A percentile compares a stretch with the other conserved stretches of the same genome.
Evolutionary conservation across 2,329 filamentous ascomycete species (phyloP).

Genomic region (Talaromyces atroroseus): DNA sequence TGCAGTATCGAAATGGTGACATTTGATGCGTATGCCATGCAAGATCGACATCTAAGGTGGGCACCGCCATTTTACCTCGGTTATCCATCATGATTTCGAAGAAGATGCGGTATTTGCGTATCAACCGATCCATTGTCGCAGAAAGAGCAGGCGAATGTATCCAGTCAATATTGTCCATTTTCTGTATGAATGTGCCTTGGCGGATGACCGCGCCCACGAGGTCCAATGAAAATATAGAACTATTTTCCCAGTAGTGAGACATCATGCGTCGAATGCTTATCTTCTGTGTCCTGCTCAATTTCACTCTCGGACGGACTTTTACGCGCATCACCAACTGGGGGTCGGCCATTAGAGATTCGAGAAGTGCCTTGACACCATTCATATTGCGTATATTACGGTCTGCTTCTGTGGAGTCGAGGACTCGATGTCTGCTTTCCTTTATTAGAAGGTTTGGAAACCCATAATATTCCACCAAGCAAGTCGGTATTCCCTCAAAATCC

Average conservation of each 20-base stretch:
- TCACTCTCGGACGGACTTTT: constrained; percentile 22
- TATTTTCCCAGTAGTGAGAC: constrained; percentile 41
- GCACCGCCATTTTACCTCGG: constrained; percentile 28
- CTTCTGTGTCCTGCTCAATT: constrained; percentile 19
- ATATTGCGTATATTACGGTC: neutral
- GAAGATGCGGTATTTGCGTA: constrained; percentile 50
- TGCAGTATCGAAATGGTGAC: constrained; percentile 57
- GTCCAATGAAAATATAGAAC: constrained; percentile 34
- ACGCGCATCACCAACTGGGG: constrained; percentile 36
- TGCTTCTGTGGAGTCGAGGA: neutral
- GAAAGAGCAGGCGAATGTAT: constrained; percentile 62
- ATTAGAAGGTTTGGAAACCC: constrained; percentile 3
- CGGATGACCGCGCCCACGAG: constrained; percentile 39
- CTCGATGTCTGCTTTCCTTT: neutral
- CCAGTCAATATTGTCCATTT: constrained; percentile 76
- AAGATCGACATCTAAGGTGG: constrained; percentile 34
- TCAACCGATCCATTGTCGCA: constrained; percentile 59
- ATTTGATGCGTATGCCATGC: constrained; percentile 69
- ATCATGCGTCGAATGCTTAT: constrained; percentile 38
- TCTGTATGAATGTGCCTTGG: constrained; percentile 39
- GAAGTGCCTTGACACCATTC: constrained; percentile 13
- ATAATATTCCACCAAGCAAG: neutral
- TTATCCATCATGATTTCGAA: constrained; percentile 37
- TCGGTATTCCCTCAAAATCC: constrained; percentile 49
- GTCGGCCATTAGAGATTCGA: constrained; percentile 46